A percentile compares a stretch with the other conserved stretches of the same genome.
These are phyloP conservation scores for Leucocoprinus sp. DNA, from an alignment of 768 basidiomycete species.

Conservation along the genomic window DNA sequence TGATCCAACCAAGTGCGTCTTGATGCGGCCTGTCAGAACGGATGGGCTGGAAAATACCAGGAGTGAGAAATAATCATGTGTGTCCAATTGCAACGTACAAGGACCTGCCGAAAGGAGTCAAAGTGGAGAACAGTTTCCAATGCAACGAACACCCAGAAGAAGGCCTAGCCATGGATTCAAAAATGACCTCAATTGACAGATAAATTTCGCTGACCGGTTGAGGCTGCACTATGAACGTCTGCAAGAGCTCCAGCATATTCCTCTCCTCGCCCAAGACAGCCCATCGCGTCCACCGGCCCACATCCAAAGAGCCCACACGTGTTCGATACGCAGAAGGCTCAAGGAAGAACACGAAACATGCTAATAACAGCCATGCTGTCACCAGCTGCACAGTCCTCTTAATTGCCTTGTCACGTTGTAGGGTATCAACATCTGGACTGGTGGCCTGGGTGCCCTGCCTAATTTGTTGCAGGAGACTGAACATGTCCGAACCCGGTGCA, in stretches of 20 bases:
- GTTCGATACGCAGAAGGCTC: constrained; percentile 48
- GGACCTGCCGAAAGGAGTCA: constrained; percentile 57
- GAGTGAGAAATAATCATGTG: background rate
- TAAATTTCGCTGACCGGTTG: constrained; percentile 37
- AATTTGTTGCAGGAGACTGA: constrained; percentile 17
- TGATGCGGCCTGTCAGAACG: constrained; percentile 54
- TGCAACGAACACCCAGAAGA: constrained; percentile 78
- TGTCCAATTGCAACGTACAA: constrained; percentile 35
- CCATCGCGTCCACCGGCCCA: constrained; percentile 52
- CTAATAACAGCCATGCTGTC: constrained; percentile 55
- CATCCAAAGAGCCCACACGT: constrained; percentile 25
- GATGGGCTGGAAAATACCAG: constrained; percentile 53
- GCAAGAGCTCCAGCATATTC: constrained; percentile 22
- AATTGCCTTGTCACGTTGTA: constrained; percentile 23
- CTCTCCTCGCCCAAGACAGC: constrained; percentile 38
- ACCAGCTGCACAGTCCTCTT: constrained; percentile 61
- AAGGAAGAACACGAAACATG: constrained; percentile 57
- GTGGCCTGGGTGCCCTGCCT: constrained; percentile 9
- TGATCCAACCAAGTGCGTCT: constrained; percentile 56
- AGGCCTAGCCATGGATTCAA: constrained; percentile 41
- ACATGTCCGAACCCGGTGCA: constrained; percentile 13
- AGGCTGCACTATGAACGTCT: constrained; percentile 37
- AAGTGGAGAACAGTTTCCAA: constrained; percentile 67
- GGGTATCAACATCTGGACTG: background rate
- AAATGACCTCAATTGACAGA: background rate